Evolutionary conservation across 2,329 filamentous ascomycete species (phyloP).

Genomic region (Colletotrichum limetticola): DNA sequence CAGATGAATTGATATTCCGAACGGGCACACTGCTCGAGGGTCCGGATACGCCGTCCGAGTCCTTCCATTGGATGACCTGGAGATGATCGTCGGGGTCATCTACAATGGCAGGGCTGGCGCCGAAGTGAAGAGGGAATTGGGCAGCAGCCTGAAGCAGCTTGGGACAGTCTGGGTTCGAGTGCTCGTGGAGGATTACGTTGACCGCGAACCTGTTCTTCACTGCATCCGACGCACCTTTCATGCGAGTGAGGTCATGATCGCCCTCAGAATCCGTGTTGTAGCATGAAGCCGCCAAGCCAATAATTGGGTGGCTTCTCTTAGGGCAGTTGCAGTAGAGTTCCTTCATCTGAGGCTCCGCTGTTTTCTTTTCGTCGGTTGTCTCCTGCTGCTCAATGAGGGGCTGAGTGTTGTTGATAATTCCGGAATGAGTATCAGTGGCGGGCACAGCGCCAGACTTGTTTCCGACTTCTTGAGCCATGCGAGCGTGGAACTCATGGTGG

Average conservation of each 20-base stretch:
- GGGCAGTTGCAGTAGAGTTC: neutral
- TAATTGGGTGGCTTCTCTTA: slow-evolving; percentile 10
- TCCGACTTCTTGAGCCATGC: neutral
- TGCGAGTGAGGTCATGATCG: neutral
- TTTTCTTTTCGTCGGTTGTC: neutral
- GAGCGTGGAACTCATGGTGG: neutral
- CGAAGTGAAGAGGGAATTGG: slow-evolving; percentile 16
- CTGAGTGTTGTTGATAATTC: neutral
- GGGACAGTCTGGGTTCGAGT: slow-evolving; percentile 20
- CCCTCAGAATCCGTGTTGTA: slow-evolving; percentile 8
- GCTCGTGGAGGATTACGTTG: slow-evolving; percentile 17
- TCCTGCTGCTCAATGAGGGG: neutral
- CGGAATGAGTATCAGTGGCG: neutral
- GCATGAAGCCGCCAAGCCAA: slow-evolving; percentile 2
- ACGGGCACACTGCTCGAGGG: neutral
- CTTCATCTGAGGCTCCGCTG: neutral
- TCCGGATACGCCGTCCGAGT: neutral
- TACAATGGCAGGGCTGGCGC: slow-evolving; percentile 17
- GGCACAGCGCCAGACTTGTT: neutral
- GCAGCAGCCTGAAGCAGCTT: neutral
- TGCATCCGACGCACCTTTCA: neutral
- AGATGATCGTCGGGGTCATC: neutral
- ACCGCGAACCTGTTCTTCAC: slow-evolving; percentile 16
- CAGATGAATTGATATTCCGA: neutral
- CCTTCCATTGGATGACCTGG: neutral